Evolutionary conservation across 75 land plant genomes (phyloP), one percentile per base, ranked within the genome.

Genomic region (Pinus tabuliformis): DNA sequence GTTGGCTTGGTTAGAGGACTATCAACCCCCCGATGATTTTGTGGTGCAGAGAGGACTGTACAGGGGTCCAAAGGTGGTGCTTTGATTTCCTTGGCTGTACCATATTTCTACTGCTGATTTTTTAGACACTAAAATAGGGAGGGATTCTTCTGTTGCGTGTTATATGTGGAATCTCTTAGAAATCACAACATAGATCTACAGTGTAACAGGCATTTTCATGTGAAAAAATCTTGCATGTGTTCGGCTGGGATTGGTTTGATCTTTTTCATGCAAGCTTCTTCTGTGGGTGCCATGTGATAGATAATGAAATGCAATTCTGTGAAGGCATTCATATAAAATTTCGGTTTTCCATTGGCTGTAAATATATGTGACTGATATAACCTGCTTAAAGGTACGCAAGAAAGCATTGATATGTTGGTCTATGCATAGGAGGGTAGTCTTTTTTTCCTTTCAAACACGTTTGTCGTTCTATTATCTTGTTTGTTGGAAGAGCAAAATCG

Each of bases 1-100:
- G 72, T 77, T 91, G 73, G 83, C 81, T 21, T 95, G 92, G 91
- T 79, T 95, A 73, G 98, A 92, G 76, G 98, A 89, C 75, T 84
- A 74, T 83, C 92, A 89, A 78, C 98, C 93, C 3, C 90, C 98
- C 22, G 91, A 90, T 52, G 88, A 87, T 78, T 95, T 92, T 84
- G 89, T 90, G 68, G 86, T 92, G 5, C 77, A 82, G 42, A 83
- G 91, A 68, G 98, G 90, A 57, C 59, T 62, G 54, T 95, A 95
- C 81, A 90, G 76, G 76, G 98, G 98, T 26, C 95, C 81, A 68
- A 42, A 42, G 42, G 71, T 68, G 52, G 71, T 68, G 52, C 45
- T n/a, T 68, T 68, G 71, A 68, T 42, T 68, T 68, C 49, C 39
- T 17, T 68, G 52, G 71, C 42, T 42, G 21, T n/a, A n/a, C 22